phyloP scores from a whole-genome alignment of 2,329 filamentous ascomycete species.

The Microdochium nivale region DNA sequence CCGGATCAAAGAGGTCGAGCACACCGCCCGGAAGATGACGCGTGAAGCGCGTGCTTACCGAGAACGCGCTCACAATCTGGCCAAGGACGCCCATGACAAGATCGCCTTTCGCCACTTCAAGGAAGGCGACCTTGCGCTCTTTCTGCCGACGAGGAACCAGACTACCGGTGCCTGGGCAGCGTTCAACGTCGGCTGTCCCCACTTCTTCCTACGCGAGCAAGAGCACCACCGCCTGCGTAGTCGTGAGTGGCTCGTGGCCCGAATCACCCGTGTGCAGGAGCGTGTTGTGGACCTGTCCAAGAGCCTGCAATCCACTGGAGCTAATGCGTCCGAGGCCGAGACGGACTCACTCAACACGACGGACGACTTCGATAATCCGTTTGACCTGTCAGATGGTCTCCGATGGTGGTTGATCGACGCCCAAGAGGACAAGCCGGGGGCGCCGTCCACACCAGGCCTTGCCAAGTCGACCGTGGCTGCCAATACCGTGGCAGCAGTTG shows the following conservation, averaged over 20 bases:
- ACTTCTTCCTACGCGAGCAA: conserved; percentile 93
- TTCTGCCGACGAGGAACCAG: conserved; percentile 90
- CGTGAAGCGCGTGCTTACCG: conserved; percentile 80
- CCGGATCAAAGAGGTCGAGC: conserved; percentile 86
- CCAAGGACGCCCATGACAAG: conserved; percentile 87
- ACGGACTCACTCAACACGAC: conserved; percentile 42
- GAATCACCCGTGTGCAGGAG: conserved; percentile 86
- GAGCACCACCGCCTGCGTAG: conserved; percentile 76
- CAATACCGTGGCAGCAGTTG: conserved; percentile 78
- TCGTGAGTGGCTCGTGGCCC: conserved; percentile 92
- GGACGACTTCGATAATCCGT: conserved; percentile 89
- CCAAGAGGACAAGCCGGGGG: conserved; percentile 82
- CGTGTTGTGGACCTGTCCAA: conserved; percentile 87
- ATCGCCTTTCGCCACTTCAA: conserved; percentile 96
- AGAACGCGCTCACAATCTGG: conserved; percentile 72
- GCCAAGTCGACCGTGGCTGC: conserved; percentile 87
- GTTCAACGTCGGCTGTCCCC: conserved; percentile 94
- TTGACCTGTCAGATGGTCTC: conserved; percentile 88
- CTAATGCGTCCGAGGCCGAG: conserved; percentile 32
- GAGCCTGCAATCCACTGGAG: conserved; percentile 42
- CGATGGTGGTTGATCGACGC: conserved; percentile 96
- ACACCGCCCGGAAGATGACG: conserved; percentile 87
- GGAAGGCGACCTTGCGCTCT: conserved; percentile 88
- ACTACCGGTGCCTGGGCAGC: conserved; percentile 93
- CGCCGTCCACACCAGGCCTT: conserved; percentile 84